Evolutionary conservation across 345 rosid species (phyloP), one percentile per base, ranked within the genome.

Genomic region (Trapa incisa): DNA sequence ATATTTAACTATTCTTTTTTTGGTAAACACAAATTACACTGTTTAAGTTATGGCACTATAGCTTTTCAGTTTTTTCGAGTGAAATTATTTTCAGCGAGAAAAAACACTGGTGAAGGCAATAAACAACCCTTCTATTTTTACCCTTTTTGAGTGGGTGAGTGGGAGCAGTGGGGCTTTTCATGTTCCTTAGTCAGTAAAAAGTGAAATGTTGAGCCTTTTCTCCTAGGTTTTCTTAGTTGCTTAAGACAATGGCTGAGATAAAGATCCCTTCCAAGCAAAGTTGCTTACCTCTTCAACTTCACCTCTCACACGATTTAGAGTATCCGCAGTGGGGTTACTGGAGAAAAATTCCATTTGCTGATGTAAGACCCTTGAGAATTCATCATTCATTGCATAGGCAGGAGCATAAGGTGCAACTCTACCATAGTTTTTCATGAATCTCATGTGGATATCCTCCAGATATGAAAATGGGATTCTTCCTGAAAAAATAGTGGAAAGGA

Each of bases 271-370:
- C 15, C 53, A 68, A 73, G 66, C 73, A 77, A 42, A 69, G 65
- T 13, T 42, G 75, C 79, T 77, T 52, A 76, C 99, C 97, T 94
- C 97, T 36, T 83, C 79, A 73, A 91, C 97, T 87, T 91, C 97
- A n/a, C 93, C 96, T 74, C 96, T 77, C 29, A 91, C 96, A 77
- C 96, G 96, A 77, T 71, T 89, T 65, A 94, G 93, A 61, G 97
- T 86, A 76, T 94, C 96, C 41, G 82, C 91, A 80, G 84, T 87
- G 6, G 93, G 89, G 75, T 91, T 91, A 77, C 89, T 89, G 33
- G 99, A 94, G 88, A 85, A 94, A 64, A 94, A 89, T 77, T 87
- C 99, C 97, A 94, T 94, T 79, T 94, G 97, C 85, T 89, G 97
- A 80, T 94, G 99, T 83, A 94, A 81, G 65, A 89, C 97, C 82